Conservation (phyloP, 2,329 filamentous ascomycete species). For the Fusarium keratoplasticum region DNA sequence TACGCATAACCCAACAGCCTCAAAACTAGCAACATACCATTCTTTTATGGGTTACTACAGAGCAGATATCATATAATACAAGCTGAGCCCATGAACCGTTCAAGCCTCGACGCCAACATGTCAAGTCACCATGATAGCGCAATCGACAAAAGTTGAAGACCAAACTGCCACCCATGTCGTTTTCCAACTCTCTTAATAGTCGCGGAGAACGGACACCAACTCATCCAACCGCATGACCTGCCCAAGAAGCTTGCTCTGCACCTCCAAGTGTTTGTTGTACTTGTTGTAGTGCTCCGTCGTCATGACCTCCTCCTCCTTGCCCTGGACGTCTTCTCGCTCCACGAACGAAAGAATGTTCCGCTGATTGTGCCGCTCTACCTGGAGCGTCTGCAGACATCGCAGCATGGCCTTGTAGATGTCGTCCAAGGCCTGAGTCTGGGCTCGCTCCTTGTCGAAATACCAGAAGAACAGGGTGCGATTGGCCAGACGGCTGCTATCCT, state of each 20-base stretch:
- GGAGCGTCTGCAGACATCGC: constrained; percentile 82
- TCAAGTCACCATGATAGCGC: constrained; percentile 7
- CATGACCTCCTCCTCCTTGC: constrained; percentile 84
- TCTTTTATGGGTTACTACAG: constrained; percentile 5
- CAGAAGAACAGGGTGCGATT: constrained; percentile 90
- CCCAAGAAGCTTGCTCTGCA: constrained; percentile 79
- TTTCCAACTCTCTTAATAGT: constrained; percentile 65
- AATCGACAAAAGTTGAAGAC: not conserved
- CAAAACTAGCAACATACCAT: not conserved
- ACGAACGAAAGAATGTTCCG: constrained; percentile 82
- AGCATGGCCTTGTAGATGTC: constrained; percentile 92
- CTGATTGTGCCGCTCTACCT: constrained; percentile 78
- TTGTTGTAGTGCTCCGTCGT: constrained; percentile 77
- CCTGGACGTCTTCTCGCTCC: constrained; percentile 86
- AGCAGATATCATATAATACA: constrained; percentile 11
- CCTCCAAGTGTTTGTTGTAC: constrained; percentile 68
- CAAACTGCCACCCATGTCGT: not conserved
- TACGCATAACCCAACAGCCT: not conserved
- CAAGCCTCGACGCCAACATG: constrained; percentile 7
- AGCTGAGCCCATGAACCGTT: constrained; percentile 1
- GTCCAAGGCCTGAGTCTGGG: constrained; percentile 77
- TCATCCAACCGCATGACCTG: constrained; percentile 88
- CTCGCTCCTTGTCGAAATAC: constrained; percentile 85
- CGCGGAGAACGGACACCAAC: constrained; percentile 83
- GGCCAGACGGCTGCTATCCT: constrained; percentile 84